A percentile compares a stretch with the other conserved stretches of the same genome.
Evolutionary conservation across 306 rosid genomes (phyloP).

Genomic region (Acacia acuminata): DNA sequence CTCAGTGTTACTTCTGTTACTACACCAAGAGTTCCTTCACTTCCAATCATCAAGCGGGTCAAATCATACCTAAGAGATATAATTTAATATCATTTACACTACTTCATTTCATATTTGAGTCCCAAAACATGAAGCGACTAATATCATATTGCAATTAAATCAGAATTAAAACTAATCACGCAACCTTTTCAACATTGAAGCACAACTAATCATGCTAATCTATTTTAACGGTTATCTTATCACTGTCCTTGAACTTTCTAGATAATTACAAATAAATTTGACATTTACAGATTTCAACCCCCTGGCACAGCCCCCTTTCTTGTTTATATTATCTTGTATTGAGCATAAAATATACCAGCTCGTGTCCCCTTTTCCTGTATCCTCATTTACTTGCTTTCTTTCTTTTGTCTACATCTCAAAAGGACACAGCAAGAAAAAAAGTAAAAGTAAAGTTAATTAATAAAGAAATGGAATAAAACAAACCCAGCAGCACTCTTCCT

Average conservation of each 20-base stretch:
- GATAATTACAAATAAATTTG: not conserved
- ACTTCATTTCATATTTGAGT: slow-evolving; percentile 25
- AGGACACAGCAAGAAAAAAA: too few species aligned
- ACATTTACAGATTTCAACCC: not conserved
- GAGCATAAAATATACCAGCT: slow-evolving; percentile 7
- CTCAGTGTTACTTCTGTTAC: slow-evolving; percentile 88
- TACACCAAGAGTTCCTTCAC: slow-evolving; percentile 96
- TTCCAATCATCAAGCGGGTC: slow-evolving; percentile 95
- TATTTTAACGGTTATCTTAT: not conserved
- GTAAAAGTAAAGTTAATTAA: slow-evolving; percentile 27
- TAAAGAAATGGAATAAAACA: slow-evolving; percentile 28
- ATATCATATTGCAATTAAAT: not conserved
- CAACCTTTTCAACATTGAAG: not conserved
- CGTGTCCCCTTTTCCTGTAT: not conserved
- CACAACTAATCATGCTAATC: not conserved
- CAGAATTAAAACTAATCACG: not conserved
- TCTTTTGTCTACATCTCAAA: too few species aligned
- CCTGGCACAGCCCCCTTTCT: not conserved
- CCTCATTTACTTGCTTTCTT: slow-evolving; percentile 8
- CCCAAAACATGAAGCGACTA: not conserved
- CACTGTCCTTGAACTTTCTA: not conserved
- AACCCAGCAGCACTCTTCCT: slow-evolving; percentile 98
- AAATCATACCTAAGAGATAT: slow-evolving; percentile 72
- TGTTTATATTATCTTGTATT: not conserved
- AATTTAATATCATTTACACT: slow-evolving; percentile 13